Conservation (phyloP, 768 basidiomycete genomes). For the Phlegmacium glaucopus region DNA sequence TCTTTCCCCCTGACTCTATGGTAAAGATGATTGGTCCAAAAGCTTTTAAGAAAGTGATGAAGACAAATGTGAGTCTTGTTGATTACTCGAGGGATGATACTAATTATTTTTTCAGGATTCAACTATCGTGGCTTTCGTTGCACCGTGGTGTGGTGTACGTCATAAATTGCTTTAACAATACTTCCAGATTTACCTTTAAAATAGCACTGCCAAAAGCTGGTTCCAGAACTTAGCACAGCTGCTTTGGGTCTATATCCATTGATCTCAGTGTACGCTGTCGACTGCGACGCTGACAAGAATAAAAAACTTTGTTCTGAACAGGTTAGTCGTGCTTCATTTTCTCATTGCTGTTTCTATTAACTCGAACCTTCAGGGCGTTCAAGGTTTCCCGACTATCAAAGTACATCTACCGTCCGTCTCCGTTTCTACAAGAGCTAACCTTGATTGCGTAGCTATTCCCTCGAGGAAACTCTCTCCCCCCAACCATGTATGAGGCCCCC, state of each 20-base stretch:
- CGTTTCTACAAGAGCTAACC: not conserved
- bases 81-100: not conserved
- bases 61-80: conserved; percentile 57
- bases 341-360: not conserved
- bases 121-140: conserved; percentile 83
- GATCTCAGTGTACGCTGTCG: conserved; percentile 88
- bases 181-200: not conserved
- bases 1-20: conserved; percentile 44
- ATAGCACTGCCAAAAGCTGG: conserved; percentile 84
- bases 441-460: conserved; percentile 60
- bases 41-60: conserved; percentile 69
- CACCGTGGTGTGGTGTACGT: conserved; percentile 91
- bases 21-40: conserved; percentile 77
- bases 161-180: not conserved
- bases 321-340: conserved; percentile 27
- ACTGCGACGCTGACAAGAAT: conserved; percentile 83
- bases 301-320: conserved; percentile 81
- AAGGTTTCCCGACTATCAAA: conserved; percentile 95
- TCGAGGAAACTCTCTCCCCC: conserved; percentile 57
- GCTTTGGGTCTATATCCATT: conserved; percentile 77
- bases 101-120: conserved; percentile 47
- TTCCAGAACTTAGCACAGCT: conserved; percentile 82
- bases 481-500: conserved; percentile 61
- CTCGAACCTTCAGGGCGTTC: conserved; percentile 47
- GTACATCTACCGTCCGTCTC: conserved; percentile 26